Percentiles rank a stretch among this genome's conserved stretches.
phyloP scores from a whole-genome alignment of 164 flowering plant genomes.

The Kalanchoe fedtschenkoi region DNA sequence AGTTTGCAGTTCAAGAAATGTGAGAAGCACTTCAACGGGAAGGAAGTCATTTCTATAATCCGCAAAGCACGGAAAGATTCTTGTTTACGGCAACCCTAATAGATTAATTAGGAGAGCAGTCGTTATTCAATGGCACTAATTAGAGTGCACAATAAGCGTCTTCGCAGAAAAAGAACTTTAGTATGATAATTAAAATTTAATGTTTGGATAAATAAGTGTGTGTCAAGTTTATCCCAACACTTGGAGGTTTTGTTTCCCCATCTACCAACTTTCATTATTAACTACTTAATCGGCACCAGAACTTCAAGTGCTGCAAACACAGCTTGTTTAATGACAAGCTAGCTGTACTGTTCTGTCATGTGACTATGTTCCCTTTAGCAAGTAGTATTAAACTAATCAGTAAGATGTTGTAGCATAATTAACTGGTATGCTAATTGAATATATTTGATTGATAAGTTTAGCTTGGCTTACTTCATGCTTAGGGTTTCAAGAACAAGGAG shows the following conservation, averaged over 20 bases:
- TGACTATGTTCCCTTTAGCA: background rate
- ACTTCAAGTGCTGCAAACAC: background rate
- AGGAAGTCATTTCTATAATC: too few species aligned
- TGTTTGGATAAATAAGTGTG: background rate
- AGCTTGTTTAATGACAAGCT: background rate
- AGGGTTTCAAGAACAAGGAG: too few species aligned
- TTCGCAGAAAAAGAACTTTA: background rate
- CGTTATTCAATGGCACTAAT: too few species aligned
- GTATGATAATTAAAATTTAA: background rate
- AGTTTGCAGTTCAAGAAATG: too few species aligned
- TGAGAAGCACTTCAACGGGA: too few species aligned
- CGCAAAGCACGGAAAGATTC: background rate
- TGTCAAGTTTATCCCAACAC: constrained; percentile 6
- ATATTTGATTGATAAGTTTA: background rate
- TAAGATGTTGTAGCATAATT: background rate
- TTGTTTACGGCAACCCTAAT: background rate
- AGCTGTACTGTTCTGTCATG: background rate
- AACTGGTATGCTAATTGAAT: background rate
- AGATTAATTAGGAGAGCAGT: background rate
- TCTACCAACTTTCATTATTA: background rate
- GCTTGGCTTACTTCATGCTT: background rate
- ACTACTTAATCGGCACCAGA: background rate
- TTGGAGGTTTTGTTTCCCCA: background rate
- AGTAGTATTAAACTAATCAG: background rate
- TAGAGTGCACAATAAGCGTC: background rate